Conservation (phyloP, 2,329 filamentous ascomycete genomes). For the Polytolypa hystricis region DNA sequence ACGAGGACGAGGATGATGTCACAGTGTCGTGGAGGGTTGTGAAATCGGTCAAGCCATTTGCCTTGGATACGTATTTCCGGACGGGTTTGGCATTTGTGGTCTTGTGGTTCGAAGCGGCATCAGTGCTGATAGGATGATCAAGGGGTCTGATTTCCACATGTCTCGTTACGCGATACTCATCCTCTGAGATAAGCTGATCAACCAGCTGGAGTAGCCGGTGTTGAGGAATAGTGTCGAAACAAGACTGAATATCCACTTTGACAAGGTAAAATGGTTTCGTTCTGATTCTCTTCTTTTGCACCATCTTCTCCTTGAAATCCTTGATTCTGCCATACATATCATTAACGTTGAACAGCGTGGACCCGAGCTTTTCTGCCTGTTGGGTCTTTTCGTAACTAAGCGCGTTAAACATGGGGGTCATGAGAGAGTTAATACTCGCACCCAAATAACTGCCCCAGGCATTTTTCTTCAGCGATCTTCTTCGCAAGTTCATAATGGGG, state of each 20-base stretch:
- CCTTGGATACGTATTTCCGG: conserved; percentile 43
- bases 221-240: conserved; percentile 94
- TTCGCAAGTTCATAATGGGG: conserved; percentile 76
- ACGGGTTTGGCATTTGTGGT: conserved; percentile 17
- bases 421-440: conserved; percentile 56
- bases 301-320: conserved; percentile 45
- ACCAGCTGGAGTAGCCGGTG: conserved; percentile 58
- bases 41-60: conserved; percentile 34
- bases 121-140: conserved; percentile 18
- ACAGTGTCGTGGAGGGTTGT: conserved; percentile 38
- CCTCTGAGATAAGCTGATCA: conserved; percentile 42
- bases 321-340: conserved; percentile 69
- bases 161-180: conserved; percentile 59
- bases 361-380: conserved; percentile 55
- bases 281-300: background rate
- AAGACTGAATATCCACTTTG: conserved; percentile 83
- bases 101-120: conserved; percentile 12
- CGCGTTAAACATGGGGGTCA: conserved; percentile 64
- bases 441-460: conserved; percentile 44
- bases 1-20: conserved; percentile 13
- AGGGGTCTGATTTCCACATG: conserved; percentile 59
- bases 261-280: conserved; percentile 59
- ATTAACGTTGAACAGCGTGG: conserved; percentile 67
- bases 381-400: conserved; percentile 62
- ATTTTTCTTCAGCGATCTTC: conserved; percentile 42